A percentile compares a stretch with the other conserved stretches of the same genome.
Evolutionary conservation across 2,329 filamentous ascomycete genomes (phyloP).

Genomic region (Colletotrichum australisinense): DNA sequence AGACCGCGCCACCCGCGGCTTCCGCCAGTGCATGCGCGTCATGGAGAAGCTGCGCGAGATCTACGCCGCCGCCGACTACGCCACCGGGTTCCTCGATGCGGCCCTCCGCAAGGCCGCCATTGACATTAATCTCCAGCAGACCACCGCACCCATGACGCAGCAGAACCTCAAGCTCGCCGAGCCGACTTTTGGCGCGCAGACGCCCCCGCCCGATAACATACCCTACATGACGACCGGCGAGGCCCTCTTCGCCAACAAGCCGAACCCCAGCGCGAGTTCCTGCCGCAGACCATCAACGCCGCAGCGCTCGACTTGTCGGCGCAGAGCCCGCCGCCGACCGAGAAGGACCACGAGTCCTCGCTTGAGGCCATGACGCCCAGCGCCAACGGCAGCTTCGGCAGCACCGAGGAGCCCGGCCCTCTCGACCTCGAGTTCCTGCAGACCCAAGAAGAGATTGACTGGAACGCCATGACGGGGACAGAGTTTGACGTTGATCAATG

Average conservation of each 20-base stretch:
- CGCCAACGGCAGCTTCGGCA: slow-evolving; percentile 55
- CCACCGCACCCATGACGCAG: slow-evolving; percentile 49
- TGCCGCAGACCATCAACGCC: slow-evolving; percentile 52
- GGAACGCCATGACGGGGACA: slow-evolving; percentile 62
- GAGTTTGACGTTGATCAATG: slow-evolving; percentile 70
- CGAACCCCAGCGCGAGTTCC: slow-evolving; percentile 37
- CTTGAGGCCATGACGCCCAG: slow-evolving; percentile 56
- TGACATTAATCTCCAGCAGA: slow-evolving; percentile 60
- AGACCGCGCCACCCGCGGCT: slow-evolving; percentile 80
- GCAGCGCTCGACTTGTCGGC: slow-evolving; percentile 48
- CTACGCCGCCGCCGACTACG: slow-evolving; percentile 94
- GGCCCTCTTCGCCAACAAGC: slow-evolving; percentile 44
- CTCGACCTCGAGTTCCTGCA: slow-evolving; percentile 60
- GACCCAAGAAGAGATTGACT: slow-evolving; percentile 63
- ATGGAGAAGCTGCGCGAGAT: slow-evolving; percentile 89
- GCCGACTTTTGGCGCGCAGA: slow-evolving; percentile 55
- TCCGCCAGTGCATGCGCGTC: slow-evolving; percentile 92
- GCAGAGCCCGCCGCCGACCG: slow-evolving; percentile 58
- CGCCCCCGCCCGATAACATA: slow-evolving; percentile 65
- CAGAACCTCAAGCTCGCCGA: slow-evolving; percentile 42
- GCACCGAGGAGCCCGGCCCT: slow-evolving; percentile 53
- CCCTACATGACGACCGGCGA: slow-evolving; percentile 56
- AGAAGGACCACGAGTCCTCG: slow-evolving; percentile 51
- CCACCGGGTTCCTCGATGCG: slow-evolving; percentile 93
- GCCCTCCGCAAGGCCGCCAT: slow-evolving; percentile 90